Base-by-base conservation (phyloP, 2,329 filamentous ascomycete genomes). In the Salinomyces thailandicus region DNA sequence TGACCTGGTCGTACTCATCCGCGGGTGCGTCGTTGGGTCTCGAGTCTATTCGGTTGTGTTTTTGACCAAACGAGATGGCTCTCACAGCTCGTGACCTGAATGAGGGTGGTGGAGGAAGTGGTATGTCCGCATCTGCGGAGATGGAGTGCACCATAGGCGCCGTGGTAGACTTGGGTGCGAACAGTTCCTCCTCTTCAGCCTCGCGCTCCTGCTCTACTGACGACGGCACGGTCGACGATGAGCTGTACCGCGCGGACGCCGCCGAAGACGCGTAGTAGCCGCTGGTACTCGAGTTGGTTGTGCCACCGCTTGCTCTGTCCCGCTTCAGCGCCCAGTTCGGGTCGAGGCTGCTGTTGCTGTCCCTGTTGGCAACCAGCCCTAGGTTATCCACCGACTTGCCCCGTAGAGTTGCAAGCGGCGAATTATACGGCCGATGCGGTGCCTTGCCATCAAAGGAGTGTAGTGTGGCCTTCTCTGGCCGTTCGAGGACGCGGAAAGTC, bases 401-500 rank as follows among this genome's bases (percentile, higher is more conserved):
- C 34, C 53, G 45, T 35, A 57, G 56, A 41, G 47, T 40, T 35
- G 49, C 36, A 45, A 56, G 37, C 42, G 59, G 43, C 51, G 59
- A 52, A 51, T 54, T 44, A 48, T 57, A 48, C 47, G 59, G 46
- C 41, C 7, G n/a, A 18, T 34, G 19, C n/a, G 38, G 35, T 17
- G 31, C 34, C 41, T 35, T 20, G 43, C 41, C 44, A 42, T 50
- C 45, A 47, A 49, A 50, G 13, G 43, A 42, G n/a, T 45, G 37
- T 29, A 41, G 58, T n/a, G n/a, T n/a, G 11, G 60, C 63, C 44
- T 61, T 62, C 31, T 62, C 59, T 12, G 68, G 64, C 40, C 71
- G 63, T 44, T 73, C 69, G 38, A 73, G 61, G 29, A 75, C 71
- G 15, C 65, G 62, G 50, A 74, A 74, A n/a, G 69, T 71, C 15